These are phyloP conservation scores for Prunus yedoensis DNA, from an alignment of 331 rosid genomes.

Conservation along the genomic window DNA sequence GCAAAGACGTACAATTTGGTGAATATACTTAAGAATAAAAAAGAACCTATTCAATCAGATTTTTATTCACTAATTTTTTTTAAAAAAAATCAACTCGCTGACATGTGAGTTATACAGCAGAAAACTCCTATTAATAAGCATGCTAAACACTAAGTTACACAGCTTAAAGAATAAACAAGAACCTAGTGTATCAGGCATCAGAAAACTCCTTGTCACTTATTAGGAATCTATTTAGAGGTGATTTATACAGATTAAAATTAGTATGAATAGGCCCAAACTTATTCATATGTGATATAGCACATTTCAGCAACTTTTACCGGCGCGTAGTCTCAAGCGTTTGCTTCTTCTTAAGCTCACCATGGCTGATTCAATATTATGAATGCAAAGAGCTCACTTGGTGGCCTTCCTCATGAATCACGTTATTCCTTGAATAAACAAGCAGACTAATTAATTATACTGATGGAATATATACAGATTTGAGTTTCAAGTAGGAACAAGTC, in stretches of 20 bases:
- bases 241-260: too few relatives aligned
- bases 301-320: conserved; percentile 50
- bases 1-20: conserved; percentile 27
- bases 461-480: neutral
- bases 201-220: too few relatives aligned
- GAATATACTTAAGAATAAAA: conserved; percentile 2
- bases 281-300: neutral
- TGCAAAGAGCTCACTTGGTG: conserved; percentile 11
- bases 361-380: conserved; percentile 21
- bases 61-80: neutral
- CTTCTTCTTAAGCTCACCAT: conserved; percentile 94
- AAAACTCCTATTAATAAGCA: neutral
- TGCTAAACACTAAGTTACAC: neutral
- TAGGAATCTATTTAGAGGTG: too few relatives aligned
- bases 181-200: too few relatives aligned
- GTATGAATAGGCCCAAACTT: too few relatives aligned
- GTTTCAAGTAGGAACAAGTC: conserved; percentile 8
- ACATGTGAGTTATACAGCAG: neutral
- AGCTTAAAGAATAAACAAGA: too few relatives aligned
- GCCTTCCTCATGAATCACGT: conserved; percentile 17
- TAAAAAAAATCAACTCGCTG: neutral
- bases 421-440: neutral
- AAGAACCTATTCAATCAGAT: conserved; percentile 11
- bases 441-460: conserved; percentile 26
- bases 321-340: conserved; percentile 67